Base-by-base conservation (phyloP, 1,284 basidiomycete species). In the Ustilago nuda region DNA sequence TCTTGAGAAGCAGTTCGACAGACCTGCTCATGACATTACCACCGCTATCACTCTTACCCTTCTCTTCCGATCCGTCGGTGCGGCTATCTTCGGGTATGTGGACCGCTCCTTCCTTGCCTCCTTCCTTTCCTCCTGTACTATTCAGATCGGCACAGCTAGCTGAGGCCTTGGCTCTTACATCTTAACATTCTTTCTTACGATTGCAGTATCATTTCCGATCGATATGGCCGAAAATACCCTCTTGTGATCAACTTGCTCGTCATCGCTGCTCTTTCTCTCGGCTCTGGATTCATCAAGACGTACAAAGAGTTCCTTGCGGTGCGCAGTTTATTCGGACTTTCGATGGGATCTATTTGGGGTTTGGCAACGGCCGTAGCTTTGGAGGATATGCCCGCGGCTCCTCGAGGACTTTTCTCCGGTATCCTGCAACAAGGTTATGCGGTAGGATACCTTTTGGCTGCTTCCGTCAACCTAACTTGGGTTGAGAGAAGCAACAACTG, bases 221-320 rank as follows among this genome's bases (percentile, higher is more conserved):
- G 95, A 9, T 96, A 90, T 85, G 95, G 95, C 3, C 90, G 95
- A 51, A 95, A 95, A 88, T 98, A 94, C 93, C 94, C 95, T 1
- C 88, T 98, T 3, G 91, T 74, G 15, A 46, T 84, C 81, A 97
- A 97, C 85, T 87, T 87, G 27, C 1, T 86, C 56, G 58, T 78
- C 61, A 84, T 82, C 55, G 77, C 72, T 7, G 86, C 90, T 11
- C 90, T 97, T 66, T 92, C 94, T 78, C 90, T 98, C 17, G 93
- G 91, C 0, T 91, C 88, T 0, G 87, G 87, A 2, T 89, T 89
- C 73, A 83, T 86, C 64, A 84, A 87, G 45, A 87, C 85, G 8
- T 89, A 88, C 76, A n/a, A 60, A 6, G 74, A 86, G 57, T 90
- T 89, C 86, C 83, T 89, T 8, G 88, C 84, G 8, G 85, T 88